Evolutionary conservation across 306 rosid genomes (phyloP).

Genomic region (Gillenia trifoliata): DNA sequence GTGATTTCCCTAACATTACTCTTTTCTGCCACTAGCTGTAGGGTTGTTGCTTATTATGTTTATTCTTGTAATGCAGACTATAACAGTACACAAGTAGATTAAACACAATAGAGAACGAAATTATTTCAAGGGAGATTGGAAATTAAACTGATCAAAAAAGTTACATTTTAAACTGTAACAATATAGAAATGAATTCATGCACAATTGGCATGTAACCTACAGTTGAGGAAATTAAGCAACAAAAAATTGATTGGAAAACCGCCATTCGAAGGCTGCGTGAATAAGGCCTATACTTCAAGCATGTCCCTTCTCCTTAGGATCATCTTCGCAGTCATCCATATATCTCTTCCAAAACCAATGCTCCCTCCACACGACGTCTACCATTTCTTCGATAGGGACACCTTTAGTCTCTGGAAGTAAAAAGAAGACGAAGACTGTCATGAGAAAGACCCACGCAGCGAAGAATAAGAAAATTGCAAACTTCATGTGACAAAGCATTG

Average conservation of each 20-base stretch:
- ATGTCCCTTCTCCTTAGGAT: background rate
- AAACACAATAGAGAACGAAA: background rate
- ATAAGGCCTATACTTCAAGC: background rate
- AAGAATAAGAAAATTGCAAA: conserved; percentile 56
- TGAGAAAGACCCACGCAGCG: conserved; percentile 40
- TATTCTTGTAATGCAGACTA: too few relatives aligned
- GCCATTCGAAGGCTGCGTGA: background rate
- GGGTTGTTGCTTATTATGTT: too few relatives aligned
- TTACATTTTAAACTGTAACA: background rate
- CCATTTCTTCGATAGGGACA: conserved; percentile 58
- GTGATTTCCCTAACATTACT: too few relatives aligned
- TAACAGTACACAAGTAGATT: background rate
- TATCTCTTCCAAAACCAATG: conserved; percentile 67
- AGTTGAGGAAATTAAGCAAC: background rate
- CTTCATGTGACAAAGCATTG: conserved; percentile 51
- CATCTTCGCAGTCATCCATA: conserved; percentile 17
- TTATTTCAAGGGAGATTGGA: background rate
- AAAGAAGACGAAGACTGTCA: conserved; percentile 32
- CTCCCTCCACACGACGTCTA: conserved; percentile 41
- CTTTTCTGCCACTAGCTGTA: too few relatives aligned
- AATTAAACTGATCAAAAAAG: background rate
- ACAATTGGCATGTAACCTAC: background rate
- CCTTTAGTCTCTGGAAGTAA: conserved; percentile 57
- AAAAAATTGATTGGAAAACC: background rate
- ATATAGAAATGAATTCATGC: background rate